These are phyloP conservation scores for Apiospora aurea DNA, from an alignment of 2,329 filamentous ascomycete species.

Conservation along the genomic window DNA sequence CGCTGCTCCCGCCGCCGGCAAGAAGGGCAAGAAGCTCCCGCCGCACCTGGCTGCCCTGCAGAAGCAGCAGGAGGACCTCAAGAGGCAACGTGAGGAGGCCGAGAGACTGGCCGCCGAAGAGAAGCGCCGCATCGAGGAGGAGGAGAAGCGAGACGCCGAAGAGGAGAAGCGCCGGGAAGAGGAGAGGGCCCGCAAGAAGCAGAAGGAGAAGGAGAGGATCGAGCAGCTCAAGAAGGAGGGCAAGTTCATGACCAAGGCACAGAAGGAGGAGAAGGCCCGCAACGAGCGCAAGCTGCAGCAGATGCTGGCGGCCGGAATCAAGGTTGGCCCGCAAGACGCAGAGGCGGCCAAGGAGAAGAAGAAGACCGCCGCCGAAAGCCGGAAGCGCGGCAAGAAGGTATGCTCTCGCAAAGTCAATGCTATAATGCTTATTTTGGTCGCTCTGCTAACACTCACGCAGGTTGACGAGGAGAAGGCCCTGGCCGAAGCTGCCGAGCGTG, in stretches of 20 bases:
- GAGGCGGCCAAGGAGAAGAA: conserved; percentile 66
- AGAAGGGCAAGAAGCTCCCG: conserved; percentile 91
- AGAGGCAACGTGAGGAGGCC: conserved; percentile 68
- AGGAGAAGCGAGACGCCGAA: conserved; percentile 70
- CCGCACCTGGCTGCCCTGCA: conserved; percentile 76
- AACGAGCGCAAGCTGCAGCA: conserved; percentile 84
- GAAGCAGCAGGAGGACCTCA: conserved; percentile 83
- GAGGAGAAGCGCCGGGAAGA: conserved; percentile 75
- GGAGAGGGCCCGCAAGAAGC: conserved; percentile 79
- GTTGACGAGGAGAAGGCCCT: conserved; percentile 80
- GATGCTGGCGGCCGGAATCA: conserved; percentile 80
- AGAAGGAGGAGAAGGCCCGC: conserved; percentile 81
- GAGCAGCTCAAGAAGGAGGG: conserved; percentile 89
- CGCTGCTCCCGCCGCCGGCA: conserved; percentile 60
- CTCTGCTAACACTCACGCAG: conserved; percentile 45
- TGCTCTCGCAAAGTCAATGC: conserved; percentile 22
- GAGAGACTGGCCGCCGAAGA: conserved; percentile 67
- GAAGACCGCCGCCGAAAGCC: conserved; percentile 78
- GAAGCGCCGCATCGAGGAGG: conserved; percentile 68
- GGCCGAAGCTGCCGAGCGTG: conserved; percentile 79
- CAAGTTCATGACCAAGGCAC: conserved; percentile 85
- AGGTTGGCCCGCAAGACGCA: conserved; percentile 67
- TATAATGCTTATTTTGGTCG: not conserved
- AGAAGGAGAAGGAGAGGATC: conserved; percentile 84
- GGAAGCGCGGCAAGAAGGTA: conserved; percentile 72